Conservation (phyloP, 1,284 basidiomycete species). For the Leccinum subrobustum region DNA sequence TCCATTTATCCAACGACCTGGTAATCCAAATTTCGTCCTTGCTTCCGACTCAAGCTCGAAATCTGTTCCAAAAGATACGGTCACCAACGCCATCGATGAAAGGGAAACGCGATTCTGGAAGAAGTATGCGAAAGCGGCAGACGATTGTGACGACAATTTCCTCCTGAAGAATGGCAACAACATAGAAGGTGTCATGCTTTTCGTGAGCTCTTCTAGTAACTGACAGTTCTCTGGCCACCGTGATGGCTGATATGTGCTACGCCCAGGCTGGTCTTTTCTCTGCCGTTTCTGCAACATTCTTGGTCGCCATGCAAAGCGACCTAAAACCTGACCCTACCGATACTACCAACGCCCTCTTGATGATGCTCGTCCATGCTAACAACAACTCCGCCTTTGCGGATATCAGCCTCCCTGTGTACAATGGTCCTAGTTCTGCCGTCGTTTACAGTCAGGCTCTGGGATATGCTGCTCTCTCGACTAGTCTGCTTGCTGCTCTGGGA, state of each 20-base stretch:
- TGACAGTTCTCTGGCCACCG: not conserved
- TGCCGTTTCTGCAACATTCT: slow-evolving; percentile 17
- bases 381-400: slow-evolving; percentile 11
- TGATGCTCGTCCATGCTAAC: slow-evolving; percentile 13
- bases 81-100: not conserved
- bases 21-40: not conserved
- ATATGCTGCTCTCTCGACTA: slow-evolving; percentile 13
- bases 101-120: slow-evolving; percentile 9
- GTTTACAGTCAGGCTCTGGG: slow-evolving; percentile 15
- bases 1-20: not conserved
- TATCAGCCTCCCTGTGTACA: slow-evolving; percentile 6
- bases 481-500: slow-evolving; percentile 19
- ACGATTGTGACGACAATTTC: slow-evolving; percentile 10
- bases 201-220: slow-evolving; percentile 5
- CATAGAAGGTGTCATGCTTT: slow-evolving; percentile 17
- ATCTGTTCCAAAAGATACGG: not conserved
- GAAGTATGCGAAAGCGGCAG: slow-evolving; percentile 7
- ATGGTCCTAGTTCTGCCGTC: slow-evolving; percentile 10
- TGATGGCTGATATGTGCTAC: not conserved
- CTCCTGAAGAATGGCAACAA: slow-evolving; percentile 9
- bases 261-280: slow-evolving; percentile 19
- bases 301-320: slow-evolving; percentile 9
- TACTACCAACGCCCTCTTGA: slow-evolving; percentile 18
- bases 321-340: slow-evolving; percentile 11
- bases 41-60: not conserved